These are phyloP conservation scores for Sonneratia alba DNA, from an alignment of 345 rosid species.

Conservation along the genomic window DNA sequence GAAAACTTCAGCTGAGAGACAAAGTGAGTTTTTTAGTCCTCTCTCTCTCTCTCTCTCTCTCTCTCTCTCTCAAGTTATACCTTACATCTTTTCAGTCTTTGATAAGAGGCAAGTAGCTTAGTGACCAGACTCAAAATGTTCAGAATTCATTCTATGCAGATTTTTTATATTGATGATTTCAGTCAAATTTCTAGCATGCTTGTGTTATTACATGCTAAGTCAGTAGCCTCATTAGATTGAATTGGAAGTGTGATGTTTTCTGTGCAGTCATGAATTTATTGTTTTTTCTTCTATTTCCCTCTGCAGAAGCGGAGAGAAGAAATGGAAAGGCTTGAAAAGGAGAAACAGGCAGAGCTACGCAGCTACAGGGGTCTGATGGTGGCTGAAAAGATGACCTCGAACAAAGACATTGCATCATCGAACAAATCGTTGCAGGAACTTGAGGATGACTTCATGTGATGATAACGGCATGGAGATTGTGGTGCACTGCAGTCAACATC, in stretches of 20 bases:
- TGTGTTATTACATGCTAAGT: neutral
- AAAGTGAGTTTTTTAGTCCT: conserved; percentile 39
- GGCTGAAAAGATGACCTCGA: conserved; percentile 87
- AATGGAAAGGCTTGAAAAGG: conserved; percentile 83
- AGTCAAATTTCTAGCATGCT: neutral
- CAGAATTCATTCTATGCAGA: neutral
- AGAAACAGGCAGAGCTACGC: conserved; percentile 80
- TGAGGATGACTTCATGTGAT: conserved; percentile 95
- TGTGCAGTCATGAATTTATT: neutral
- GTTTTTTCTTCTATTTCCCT: neutral
- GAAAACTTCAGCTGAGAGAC: conserved; percentile 74
- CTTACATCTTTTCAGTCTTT: too few relatives aligned
- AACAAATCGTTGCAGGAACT: conserved; percentile 86
- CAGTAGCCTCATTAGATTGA: neutral
- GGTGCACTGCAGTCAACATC: neutral
- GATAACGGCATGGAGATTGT: neutral
- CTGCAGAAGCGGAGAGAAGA: conserved; percentile 85
- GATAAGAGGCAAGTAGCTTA: too few relatives aligned
- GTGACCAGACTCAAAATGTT: too few relatives aligned
- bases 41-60: too few relatives aligned
- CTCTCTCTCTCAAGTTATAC: too few relatives aligned
- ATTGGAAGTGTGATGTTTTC: neutral
- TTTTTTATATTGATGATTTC: neutral
- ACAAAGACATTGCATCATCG: conserved; percentile 78
- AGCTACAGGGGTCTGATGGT: conserved; percentile 99